Base-by-base conservation (phyloP, 2,329 filamentous ascomycete genomes). In the Diaporthe citri region DNA sequence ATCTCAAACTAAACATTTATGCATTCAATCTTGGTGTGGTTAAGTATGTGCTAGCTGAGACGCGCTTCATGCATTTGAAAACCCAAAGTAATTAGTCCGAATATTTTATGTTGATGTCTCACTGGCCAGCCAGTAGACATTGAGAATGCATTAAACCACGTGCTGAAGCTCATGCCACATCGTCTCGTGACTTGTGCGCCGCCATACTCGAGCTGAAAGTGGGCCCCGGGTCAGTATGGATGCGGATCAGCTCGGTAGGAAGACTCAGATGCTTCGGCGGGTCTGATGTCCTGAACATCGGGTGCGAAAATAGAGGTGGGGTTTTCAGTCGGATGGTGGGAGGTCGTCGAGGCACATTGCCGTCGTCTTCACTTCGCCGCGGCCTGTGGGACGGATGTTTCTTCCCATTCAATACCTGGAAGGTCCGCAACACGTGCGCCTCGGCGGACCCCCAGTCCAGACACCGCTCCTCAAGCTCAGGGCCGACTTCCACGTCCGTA, bases 301-400 rank as follows among this genome's bases (percentile, higher is more conserved):
- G 75, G 52, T 76, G 75, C 15, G 73, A 73, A 20, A 76, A 66
- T 39, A 76, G 25, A 9, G 75, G 75, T 4, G 75, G 75, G 10
- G 75, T 76, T 36, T 76, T 73, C 2, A 72, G 48, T 31, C 75
- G 69, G 3, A 73, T 66, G 2, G 60, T 73, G 15, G 70, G 73
- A 36, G 73, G 67, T 4, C 56, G 56, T 20, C 62, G 69, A 4
- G 36, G 48, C 9, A 28, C 31, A 6, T 25, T 74, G 2, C 28
- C 70, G 15, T 72, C 75, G 22, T 64, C 31, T 13, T 51, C 34
- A 36, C 13, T 56, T n/a, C 20, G 20, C 22, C 15, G 25, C 10
- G 69, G 31, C n/a, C 12, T 55, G 25, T 67, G 41, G 17, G 34
- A 46, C n/a, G 57, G 73, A 4, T 66, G 51, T 22, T 55, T 70